Percentiles rank a stretch among this genome's conserved stretches.
phyloP scores from a whole-genome alignment of 2,329 filamentous ascomycete species.

The Chaetomiaceae sp. region DNA sequence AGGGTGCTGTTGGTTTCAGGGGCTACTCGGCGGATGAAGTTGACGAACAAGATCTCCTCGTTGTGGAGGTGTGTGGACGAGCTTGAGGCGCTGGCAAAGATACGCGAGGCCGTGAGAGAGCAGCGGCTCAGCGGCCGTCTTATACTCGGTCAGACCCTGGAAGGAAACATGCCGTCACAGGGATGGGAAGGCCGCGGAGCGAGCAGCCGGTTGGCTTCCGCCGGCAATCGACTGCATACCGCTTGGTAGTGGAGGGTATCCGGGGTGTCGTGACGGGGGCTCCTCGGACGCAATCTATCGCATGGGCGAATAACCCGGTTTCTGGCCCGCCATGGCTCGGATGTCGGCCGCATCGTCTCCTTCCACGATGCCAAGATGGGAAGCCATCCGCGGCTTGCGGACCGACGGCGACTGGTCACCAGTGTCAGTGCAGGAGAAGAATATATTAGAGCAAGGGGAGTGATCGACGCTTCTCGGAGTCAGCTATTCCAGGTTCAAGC shows the following conservation, averaged over 20 bases:
- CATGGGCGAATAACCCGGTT: conserved; percentile 1
- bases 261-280: background rate
- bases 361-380: background rate
- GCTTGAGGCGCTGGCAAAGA: background rate
- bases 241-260: background rate
- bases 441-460: background rate
- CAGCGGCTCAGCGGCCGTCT: background rate
- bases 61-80: background rate
- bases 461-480: background rate
- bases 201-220: background rate
- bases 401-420: background rate
- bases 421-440: background rate
- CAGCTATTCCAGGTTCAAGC: background rate
- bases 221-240: background rate
- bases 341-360: background rate
- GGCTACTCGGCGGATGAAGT: background rate
- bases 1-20: background rate
- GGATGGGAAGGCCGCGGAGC: background rate
- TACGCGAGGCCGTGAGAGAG: background rate
- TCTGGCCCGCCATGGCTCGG: background rate
- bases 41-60: background rate
- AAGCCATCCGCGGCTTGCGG: background rate
- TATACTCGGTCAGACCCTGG: background rate
- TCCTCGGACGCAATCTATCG: background rate
- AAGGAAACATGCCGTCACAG: background rate